phyloP scores from a whole-genome alignment of 495 filamentous ascomycete genomes.

The Penicillium desertorum region DNA sequence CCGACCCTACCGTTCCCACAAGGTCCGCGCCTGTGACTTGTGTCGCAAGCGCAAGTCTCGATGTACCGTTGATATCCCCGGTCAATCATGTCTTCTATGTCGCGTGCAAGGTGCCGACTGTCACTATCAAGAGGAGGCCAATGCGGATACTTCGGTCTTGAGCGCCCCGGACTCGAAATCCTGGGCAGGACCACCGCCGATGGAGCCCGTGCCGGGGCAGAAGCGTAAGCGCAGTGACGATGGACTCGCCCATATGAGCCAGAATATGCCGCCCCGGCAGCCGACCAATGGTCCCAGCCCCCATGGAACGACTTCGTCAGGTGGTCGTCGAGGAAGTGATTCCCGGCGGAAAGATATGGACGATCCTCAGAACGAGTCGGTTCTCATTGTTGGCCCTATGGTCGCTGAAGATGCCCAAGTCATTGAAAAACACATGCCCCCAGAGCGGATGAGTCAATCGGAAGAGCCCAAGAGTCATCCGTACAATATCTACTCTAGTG shows the following conservation, averaged over 20 bases:
- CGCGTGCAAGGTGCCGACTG: constrained; percentile 51
- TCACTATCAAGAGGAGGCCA: constrained; percentile 46
- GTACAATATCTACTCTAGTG: constrained; percentile 52
- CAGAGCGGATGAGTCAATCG: constrained; percentile 38
- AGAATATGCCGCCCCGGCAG: constrained; percentile 17
- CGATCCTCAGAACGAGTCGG: constrained; percentile 48
- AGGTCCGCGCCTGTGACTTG: constrained; percentile 52
- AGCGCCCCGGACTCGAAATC: constrained; percentile 30
- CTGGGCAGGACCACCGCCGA: constrained; percentile 30
- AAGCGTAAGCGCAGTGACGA: constrained; percentile 45
- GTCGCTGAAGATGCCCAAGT: constrained; percentile 53
- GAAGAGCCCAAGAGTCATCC: constrained; percentile 45
- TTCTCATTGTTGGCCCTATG: constrained; percentile 52
- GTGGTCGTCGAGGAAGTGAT: constrained; percentile 37
- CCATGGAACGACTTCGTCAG: constrained; percentile 30
- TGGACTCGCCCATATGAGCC: constrained; percentile 17
- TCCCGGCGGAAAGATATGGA: constrained; percentile 38
- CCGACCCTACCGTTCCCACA: constrained; percentile 53
- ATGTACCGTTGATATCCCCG: constrained; percentile 51
- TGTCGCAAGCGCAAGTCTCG: constrained; percentile 54
- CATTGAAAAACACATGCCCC: constrained; percentile 52
- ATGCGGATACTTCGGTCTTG: constrained; percentile 28
- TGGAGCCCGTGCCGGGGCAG: constrained; percentile 30
- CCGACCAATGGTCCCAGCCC: constrained; percentile 30
- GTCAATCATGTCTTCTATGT: constrained; percentile 50